phyloP scores from a whole-genome alignment of 257 asterid species.

The Nicotiana benthamiana region DNA sequence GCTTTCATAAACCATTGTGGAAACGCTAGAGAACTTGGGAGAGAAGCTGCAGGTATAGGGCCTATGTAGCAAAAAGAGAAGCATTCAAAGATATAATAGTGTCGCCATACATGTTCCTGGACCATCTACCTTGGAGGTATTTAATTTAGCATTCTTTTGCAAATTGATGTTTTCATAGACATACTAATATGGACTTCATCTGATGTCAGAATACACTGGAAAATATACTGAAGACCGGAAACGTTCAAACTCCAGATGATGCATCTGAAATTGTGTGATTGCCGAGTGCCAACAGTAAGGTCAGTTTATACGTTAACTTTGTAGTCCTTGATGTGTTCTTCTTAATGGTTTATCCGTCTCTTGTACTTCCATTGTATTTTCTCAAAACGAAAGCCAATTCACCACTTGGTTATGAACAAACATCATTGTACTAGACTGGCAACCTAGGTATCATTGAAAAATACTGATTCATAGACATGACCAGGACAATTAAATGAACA shows the following conservation, averaged over 20 bases:
- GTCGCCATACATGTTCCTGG: slow-evolving; percentile 27
- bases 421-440: not conserved
- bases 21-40: slow-evolving; percentile 18
- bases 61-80: slow-evolving; percentile 24
- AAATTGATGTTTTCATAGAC: not conserved
- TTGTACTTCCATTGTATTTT: not conserved
- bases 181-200: not conserved
- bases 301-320: not conserved
- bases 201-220: slow-evolving; percentile 10
- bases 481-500: not conserved
- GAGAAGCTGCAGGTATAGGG: slow-evolving; percentile 8
- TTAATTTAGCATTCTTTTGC: not conserved
- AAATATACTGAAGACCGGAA: not conserved
- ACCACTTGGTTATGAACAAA: not conserved
- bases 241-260: not conserved
- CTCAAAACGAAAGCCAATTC: not conserved
- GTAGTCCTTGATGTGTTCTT: not conserved
- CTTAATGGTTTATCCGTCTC: not conserved
- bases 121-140: slow-evolving; percentile 38
- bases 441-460: not conserved
- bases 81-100: slow-evolving; percentile 23
- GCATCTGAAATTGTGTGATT: slow-evolving; percentile 8
- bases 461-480: not conserved
- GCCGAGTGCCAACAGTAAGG: not conserved
- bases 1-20: slow-evolving; percentile 12